These are phyloP conservation scores for Melampsora larici-populina DNA, from an alignment of 1,284 basidiomycete species.

Conservation along the genomic window DNA sequence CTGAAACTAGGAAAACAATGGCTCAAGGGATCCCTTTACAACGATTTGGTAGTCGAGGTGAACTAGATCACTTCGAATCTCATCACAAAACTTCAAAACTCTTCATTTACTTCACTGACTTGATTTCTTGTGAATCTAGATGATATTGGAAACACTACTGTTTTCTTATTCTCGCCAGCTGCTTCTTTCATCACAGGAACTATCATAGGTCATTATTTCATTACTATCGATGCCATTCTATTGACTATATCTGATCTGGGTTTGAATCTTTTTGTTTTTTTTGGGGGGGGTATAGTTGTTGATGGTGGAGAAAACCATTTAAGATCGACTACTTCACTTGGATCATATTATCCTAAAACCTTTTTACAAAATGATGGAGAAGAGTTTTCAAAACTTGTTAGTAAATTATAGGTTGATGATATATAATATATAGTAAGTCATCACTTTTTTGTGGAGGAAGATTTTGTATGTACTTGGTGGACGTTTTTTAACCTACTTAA, in stretches of 20 bases:
- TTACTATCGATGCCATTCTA: not conserved
- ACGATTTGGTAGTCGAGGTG: constrained; percentile 49
- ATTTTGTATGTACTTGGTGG: too few relatives aligned
- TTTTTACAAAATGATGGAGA: constrained; percentile 7
- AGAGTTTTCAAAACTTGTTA: not conserved
- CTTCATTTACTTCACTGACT: constrained; percentile 54
- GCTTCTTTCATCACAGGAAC: constrained; percentile 73
- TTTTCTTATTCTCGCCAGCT: constrained; percentile 86
- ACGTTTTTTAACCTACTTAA: too few relatives aligned
- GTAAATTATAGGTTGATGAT: not conserved
- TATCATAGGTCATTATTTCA: constrained; percentile 45
- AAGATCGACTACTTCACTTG: constrained; percentile 1
- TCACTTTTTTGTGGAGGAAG: too few relatives aligned
- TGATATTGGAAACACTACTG: constrained; percentile 74
- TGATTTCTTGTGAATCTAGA: constrained; percentile 65
- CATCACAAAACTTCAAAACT: constrained; percentile 14
- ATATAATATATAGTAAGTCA: too few relatives aligned
- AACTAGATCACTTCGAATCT: constrained; percentile 44
- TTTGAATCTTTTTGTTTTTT: not conserved
- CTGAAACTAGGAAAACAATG: constrained; percentile 50
- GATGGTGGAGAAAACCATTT: constrained; percentile 33
- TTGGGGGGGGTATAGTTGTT: too few relatives aligned
- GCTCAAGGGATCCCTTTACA: constrained; percentile 49
- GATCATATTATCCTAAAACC: not conserved
- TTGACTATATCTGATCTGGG: not conserved